phyloP scores from a whole-genome alignment of 2,329 filamentous ascomycete genomes.

The Fusarium bactridioides region DNA sequence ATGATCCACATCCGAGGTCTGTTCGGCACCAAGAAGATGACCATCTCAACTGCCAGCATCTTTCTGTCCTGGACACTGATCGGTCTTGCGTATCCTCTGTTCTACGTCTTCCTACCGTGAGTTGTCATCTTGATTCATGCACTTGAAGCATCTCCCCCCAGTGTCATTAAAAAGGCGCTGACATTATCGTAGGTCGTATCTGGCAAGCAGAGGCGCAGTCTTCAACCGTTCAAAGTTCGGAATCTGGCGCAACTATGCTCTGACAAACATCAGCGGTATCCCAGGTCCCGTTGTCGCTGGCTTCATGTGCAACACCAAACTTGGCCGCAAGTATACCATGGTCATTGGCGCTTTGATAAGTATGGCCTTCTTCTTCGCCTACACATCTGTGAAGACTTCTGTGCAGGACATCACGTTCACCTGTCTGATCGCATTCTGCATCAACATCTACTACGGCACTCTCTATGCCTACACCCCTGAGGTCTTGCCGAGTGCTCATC shows the following conservation, averaged over 20 bases:
- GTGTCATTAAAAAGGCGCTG: background rate
- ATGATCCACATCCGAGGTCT: conserved; percentile 1
- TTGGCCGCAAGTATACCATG: conserved; percentile 25
- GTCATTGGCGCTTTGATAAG: background rate
- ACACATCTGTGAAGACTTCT: conserved; percentile 13
- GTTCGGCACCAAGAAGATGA: conserved; percentile 8
- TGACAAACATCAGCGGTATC: conserved; percentile 72
- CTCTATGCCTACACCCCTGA: conserved; percentile 71
- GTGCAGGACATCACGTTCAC: conserved; percentile 15
- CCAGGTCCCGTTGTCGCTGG: conserved; percentile 75
- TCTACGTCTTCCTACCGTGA: conserved; percentile 75
- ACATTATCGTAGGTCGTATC: conserved; percentile 56
- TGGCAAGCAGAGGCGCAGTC: conserved; percentile 44
- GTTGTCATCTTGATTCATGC: conserved; percentile 20
- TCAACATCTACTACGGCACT: conserved; percentile 78
- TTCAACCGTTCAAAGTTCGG: conserved; percentile 1
- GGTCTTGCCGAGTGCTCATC: conserved; percentile 72
- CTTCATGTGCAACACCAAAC: conserved; percentile 59
- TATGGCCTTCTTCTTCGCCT: conserved; percentile 19
- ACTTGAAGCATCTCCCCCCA: background rate
- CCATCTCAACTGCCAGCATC: conserved; percentile 9
- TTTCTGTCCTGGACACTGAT: conserved; percentile 56
- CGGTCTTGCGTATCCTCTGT: conserved; percentile 77
- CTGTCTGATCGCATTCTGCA: conserved; percentile 58
- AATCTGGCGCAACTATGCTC: conserved; percentile 44